Conservation (phyloP, 108 stramenopile genomes). For the Pseudonitzschia delicatissima region DNA sequence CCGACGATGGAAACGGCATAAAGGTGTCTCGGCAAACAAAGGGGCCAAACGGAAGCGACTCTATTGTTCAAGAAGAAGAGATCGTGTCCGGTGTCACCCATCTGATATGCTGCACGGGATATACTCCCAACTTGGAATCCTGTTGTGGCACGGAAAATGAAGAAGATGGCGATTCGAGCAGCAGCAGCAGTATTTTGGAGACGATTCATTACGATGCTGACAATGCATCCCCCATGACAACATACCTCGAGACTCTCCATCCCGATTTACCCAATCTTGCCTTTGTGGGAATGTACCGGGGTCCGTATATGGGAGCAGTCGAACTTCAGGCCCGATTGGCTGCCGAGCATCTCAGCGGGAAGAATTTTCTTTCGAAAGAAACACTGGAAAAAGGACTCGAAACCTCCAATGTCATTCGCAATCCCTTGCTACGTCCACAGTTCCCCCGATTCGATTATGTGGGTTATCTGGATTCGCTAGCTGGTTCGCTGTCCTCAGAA, state of each 20-base stretch:
- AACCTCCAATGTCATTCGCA: slow-evolving; percentile 39
- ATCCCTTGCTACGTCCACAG: slow-evolving; percentile 36
- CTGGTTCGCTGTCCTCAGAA: slow-evolving; percentile 15
- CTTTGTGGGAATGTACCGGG: slow-evolving; percentile 71
- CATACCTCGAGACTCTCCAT: slow-evolving; percentile 54
- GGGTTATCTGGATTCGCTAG: slow-evolving; percentile 57
- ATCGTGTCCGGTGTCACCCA: slow-evolving; percentile 32
- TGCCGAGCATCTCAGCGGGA: slow-evolving; percentile 41
- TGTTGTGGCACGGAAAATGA: slow-evolving; percentile 28
- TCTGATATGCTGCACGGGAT: slow-evolving; percentile 62
- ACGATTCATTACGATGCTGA: slow-evolving; percentile 49
- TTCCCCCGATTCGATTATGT: slow-evolving; percentile 66
- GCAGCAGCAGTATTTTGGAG: slow-evolving; percentile 23
- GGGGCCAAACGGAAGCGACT: neutral
- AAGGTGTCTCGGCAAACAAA: neutral
- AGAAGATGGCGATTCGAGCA: neutral
- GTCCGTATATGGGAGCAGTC: slow-evolving; percentile 66
- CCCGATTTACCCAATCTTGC: slow-evolving; percentile 53
- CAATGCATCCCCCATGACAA: slow-evolving; percentile 42
- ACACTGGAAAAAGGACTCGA: slow-evolving; percentile 37
- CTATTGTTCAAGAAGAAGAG: neutral
- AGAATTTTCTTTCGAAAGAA: slow-evolving; percentile 13
- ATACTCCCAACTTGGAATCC: slow-evolving; percentile 34
- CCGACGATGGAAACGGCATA: slow-evolving; percentile 23
- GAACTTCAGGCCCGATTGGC: slow-evolving; percentile 63